Conservation (phyloP, 2,329 filamentous ascomycete species). For the Drechslerella dactyloides region DNA sequence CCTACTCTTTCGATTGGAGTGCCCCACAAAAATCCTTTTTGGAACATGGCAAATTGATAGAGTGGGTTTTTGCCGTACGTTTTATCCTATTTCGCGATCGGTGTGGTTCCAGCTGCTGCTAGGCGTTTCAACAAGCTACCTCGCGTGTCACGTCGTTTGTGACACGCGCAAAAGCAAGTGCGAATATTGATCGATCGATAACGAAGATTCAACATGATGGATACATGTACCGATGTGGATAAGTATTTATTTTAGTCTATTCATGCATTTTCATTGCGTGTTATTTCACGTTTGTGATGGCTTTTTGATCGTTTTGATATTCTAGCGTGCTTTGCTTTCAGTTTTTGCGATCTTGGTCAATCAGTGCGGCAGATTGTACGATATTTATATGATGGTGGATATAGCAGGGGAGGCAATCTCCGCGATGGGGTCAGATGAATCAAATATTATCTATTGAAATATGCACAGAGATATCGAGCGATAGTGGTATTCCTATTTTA, state of each 20-base stretch:
- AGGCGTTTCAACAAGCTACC: slow-evolving; percentile 38
- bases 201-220: slow-evolving; percentile 18
- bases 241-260: too few relatives aligned
- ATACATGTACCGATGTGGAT: too few relatives aligned
- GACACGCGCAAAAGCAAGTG: neutral
- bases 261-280: too few relatives aligned
- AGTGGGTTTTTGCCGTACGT: slow-evolving; percentile 8
- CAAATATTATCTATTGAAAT: neutral
- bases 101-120: slow-evolving; percentile 18
- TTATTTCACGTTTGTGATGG: too few relatives aligned
- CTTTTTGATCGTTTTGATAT: too few relatives aligned
- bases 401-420: slow-evolving; percentile 3
- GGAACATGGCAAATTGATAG: slow-evolving; percentile 24
- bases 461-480: too few relatives aligned
- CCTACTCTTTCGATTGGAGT: too few relatives aligned
- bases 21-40: neutral
- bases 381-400: neutral
- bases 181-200: too few relatives aligned
- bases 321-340: too few relatives aligned
- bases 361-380: neutral
- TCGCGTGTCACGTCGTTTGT: slow-evolving; percentile 8
- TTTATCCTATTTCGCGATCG: neutral
- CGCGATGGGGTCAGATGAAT: neutral
- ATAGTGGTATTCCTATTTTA: neutral
- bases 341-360: too few relatives aligned